Evolutionary conservation across 352 stramenopile genomes (phyloP).

Genomic region (Phytophthora sojae): DNA sequence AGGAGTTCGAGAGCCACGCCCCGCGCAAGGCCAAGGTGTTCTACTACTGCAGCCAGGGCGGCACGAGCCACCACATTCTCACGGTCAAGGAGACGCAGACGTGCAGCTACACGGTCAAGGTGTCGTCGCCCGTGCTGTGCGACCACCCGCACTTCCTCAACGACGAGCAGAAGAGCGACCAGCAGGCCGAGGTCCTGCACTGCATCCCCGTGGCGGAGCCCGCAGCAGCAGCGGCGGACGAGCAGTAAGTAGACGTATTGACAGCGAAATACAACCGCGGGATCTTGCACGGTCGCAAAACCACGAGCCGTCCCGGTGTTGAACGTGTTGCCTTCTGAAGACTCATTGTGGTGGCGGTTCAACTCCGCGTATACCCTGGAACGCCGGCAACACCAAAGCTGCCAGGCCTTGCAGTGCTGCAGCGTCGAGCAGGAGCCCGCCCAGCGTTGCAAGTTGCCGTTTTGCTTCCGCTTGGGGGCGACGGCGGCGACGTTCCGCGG

Average conservation of each 20-base stretch:
- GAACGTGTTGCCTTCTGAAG: constrained; percentile 7
- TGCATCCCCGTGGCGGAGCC: constrained; percentile 56
- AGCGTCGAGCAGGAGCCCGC: neutral
- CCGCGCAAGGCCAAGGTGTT: constrained; percentile 72
- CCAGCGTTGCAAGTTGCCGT: neutral
- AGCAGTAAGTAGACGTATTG: constrained; percentile 15
- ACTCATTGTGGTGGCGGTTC: constrained; percentile 12
- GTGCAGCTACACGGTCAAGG: constrained; percentile 84
- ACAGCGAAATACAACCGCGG: neutral
- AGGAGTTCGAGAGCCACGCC: constrained; percentile 68
- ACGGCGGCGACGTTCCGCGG: neutral
- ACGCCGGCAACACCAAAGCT: neutral
- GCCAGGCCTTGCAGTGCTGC: neutral
- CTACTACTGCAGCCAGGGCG: constrained; percentile 81
- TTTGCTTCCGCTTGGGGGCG: neutral
- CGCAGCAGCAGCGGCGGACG: neutral
- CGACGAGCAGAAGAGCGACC: constrained; percentile 65
- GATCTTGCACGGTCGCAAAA: constrained; percentile 19
- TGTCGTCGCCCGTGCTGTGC: constrained; percentile 77
- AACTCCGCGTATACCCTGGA: neutral
- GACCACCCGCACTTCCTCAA: constrained; percentile 86
- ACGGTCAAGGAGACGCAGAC: constrained; percentile 85
- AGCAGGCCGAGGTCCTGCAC: constrained; percentile 68
- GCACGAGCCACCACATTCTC: constrained; percentile 74
- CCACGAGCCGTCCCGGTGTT: constrained; percentile 23